Conservation (phyloP, 108 stramenopile genomes). For the Mayamaea pseudoterrestris region DNA sequence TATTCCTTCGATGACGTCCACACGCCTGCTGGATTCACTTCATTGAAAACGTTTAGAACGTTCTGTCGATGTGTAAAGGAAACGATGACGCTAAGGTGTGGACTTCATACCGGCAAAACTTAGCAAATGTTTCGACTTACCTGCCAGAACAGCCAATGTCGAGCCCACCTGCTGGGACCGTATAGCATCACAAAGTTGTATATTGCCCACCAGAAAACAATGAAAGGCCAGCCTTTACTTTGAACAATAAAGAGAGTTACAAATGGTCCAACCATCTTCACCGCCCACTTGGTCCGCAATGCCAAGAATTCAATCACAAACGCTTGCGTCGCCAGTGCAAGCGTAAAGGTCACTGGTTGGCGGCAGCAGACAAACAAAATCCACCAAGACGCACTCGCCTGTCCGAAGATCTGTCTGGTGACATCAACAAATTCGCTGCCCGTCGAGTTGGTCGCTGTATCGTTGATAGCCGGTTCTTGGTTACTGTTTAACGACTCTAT, state of each 20-base stretch:
- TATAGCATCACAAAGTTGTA: slow-evolving; percentile 18
- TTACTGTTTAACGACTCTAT: too few species aligned
- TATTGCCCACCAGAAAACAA: slow-evolving; percentile 20
- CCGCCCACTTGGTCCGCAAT: slow-evolving; percentile 7
- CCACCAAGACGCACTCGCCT: slow-evolving; percentile 22
- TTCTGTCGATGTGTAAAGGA: slow-evolving; percentile 22
- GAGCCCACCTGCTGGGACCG: slow-evolving; percentile 21
- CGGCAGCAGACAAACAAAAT: slow-evolving; percentile 17
- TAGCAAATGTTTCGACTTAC: slow-evolving; percentile 2
- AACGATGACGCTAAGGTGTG: background rate
- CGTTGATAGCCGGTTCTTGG: too few species aligned
- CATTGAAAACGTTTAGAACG: slow-evolving; percentile 20
- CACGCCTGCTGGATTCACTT: slow-evolving; percentile 20
- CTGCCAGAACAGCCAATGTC: slow-evolving; percentile 43
- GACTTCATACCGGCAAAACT: background rate
- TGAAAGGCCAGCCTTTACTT: slow-evolving; percentile 35
- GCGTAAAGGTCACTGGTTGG: slow-evolving; percentile 11
- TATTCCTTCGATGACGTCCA: slow-evolving; percentile 6
- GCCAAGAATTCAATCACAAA: slow-evolving; percentile 25
- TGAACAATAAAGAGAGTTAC: slow-evolving; percentile 37
- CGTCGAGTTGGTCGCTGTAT: too few species aligned
- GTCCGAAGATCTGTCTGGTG: background rate
- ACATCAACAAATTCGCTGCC: too few species aligned
- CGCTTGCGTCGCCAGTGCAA: slow-evolving; percentile 10
- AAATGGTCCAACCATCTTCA: slow-evolving; percentile 14